A percentile compares a stretch with the other conserved stretches of the same genome.
phyloP scores from a whole-genome alignment of 345 rosid species.

The Leavenworthia alabamica region DNA sequence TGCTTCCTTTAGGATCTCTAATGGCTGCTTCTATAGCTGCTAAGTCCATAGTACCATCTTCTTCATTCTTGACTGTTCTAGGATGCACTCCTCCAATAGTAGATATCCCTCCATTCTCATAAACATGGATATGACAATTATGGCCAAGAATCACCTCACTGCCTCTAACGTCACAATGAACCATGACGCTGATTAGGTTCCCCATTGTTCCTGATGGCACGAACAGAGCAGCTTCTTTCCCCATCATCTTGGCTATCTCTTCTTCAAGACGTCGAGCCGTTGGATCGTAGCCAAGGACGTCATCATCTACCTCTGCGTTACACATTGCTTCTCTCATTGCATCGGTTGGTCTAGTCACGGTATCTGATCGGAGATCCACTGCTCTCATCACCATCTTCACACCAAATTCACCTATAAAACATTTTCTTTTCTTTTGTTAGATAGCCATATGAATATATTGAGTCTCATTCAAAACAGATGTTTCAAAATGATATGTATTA shows the following conservation, averaged over 20 bases:
- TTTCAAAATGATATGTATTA: neutral
- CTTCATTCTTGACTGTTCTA: conserved; percentile 59
- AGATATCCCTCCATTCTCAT: conserved; percentile 85
- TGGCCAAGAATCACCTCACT: conserved; percentile 90
- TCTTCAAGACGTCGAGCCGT: conserved; percentile 57
- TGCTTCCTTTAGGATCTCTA: conserved; percentile 62
- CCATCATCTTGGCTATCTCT: conserved; percentile 63
- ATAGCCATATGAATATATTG: neutral
- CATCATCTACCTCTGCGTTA: conserved; percentile 88
- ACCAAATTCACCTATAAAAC: neutral
- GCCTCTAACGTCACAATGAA: conserved; percentile 76
- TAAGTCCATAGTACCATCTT: conserved; percentile 81
- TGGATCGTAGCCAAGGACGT: conserved; percentile 65
- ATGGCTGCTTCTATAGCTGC: conserved; percentile 69
- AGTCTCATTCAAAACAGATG: neutral
- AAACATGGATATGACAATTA: conserved; percentile 68
- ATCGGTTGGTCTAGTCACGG: conserved; percentile 77
- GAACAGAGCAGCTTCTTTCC: conserved; percentile 82
- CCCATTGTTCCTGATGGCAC: conserved; percentile 98
- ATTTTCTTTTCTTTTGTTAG: conserved; percentile 3
- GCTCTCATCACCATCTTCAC: conserved; percentile 59
- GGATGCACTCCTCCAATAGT: conserved; percentile 93
- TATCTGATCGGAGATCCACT: conserved; percentile 91
- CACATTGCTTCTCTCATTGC: conserved; percentile 86
- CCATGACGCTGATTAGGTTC: conserved; percentile 86